Base-by-base conservation (phyloP, 2,329 filamentous ascomycete genomes). In the Remersonia thermophila region DNA sequence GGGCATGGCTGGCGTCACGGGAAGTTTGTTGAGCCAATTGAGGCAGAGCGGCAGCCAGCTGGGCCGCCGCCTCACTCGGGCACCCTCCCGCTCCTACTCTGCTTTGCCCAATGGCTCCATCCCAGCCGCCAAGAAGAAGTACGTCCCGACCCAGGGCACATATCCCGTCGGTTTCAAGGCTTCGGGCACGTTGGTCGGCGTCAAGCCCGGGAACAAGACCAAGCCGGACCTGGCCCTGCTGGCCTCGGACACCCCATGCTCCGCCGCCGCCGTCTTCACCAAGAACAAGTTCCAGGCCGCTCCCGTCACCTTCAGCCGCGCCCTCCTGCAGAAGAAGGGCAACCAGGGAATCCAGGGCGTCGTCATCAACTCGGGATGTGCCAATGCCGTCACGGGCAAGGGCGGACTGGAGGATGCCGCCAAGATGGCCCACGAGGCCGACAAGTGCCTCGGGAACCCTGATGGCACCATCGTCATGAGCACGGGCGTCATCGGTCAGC, bases 281-380 rank as follows among this genome's bases (percentile, higher is more conserved):
- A 93, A 86, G 60, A 98, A 98, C 66, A 87, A 89, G 59, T 98
- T 98, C 63, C 87, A 95, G 61, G 91, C 91, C 13, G 91, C 91
- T 9, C 91, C 91, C 4, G 89, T 98, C 30, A 85, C 83, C 20
- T 82, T 93, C 42, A 89, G 82, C 58, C 71, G 77, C 45, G 69
- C 80, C 39, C 73, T 87, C 41, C 63, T 94, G 26, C 67, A 76
- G 55, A 67, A 66, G 46, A 73, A 75, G 47, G 64, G 68, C 32
- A 82, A 84, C 40, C 58, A 70, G 10, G 83, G 81, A 1, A 71
- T 96, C 38, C 72, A 80, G 42, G 82, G 82, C 36, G 78, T 98
- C 17, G 73, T 98, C 37, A 77, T 95, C 60, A 98, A 98, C 61
- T 93, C 87, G 10, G 91, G 91, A 39, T 95, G 89, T 53, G 91